Percentiles rank a stretch among this genome's conserved stretches.
Evolutionary conservation across 2,329 filamentous ascomycete genomes (phyloP).

Genomic region (Aspergillus hiratsukae): DNA sequence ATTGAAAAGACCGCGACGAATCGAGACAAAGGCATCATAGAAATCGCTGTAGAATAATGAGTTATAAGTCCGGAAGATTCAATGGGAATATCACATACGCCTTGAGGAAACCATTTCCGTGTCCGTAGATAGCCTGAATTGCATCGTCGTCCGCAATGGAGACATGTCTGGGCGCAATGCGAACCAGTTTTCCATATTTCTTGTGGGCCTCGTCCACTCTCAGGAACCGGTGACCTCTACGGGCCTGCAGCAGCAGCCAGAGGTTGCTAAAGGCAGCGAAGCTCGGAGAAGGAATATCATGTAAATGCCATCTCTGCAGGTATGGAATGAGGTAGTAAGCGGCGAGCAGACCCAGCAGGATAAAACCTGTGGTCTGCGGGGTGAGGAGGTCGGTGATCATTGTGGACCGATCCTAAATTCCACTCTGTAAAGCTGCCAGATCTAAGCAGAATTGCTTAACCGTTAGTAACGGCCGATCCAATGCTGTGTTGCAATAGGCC

Average conservation of each 20-base stretch:
- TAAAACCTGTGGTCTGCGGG: constrained; percentile 29
- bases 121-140: constrained; percentile 72
- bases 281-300: constrained; percentile 49
- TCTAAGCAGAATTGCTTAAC: not conserved
- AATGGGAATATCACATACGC: constrained; percentile 44
- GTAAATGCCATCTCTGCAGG: constrained; percentile 51
- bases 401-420: not conserved
- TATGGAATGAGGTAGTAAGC: constrained; percentile 57
- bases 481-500: not conserved
- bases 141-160: constrained; percentile 76
- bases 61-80: not conserved
- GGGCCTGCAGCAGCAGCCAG: constrained; percentile 67
- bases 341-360: constrained; percentile 47
- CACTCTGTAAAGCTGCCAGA: not conserved
- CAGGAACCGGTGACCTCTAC: constrained; percentile 61
- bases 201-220: constrained; percentile 69
- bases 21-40: constrained; percentile 88
- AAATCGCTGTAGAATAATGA: constrained; percentile 57
- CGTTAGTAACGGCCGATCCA: not conserved
- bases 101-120: constrained; percentile 72
- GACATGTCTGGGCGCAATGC: constrained; percentile 80
- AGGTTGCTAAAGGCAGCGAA: constrained; percentile 66
- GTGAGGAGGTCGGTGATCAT: constrained; percentile 29
- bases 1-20: constrained; percentile 82
- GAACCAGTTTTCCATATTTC: constrained; percentile 71